Base-by-base conservation (phyloP, 2,329 filamentous ascomycete species). In the Apiospora hydei region DNA sequence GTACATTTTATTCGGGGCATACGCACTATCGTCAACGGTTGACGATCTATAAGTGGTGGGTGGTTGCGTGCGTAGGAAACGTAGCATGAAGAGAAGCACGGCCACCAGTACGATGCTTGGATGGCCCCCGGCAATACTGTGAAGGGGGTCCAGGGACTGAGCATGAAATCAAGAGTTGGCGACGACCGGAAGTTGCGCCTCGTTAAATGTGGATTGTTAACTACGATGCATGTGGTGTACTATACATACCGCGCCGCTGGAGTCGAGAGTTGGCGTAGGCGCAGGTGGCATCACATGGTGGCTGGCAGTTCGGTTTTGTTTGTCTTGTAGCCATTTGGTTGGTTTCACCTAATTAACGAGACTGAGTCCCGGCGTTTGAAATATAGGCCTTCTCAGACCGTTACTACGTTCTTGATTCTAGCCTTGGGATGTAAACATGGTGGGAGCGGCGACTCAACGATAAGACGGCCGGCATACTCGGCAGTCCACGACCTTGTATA, bases 301-400 rank as follows among this genome's bases (percentile, higher is more conserved):
- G 34, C 57, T 41, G 57, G 57, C 18, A 41, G 34, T 41, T 24
- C 18, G 57, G 18, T 13, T 64, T 14, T 64, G 34, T 64, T 38
- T 24, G 57, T 64, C 57, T 64, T 64, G 57, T 24, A 41, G 57
- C 18, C 57, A 21, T 64, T 64, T 64, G 57, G 57, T 14, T 41
- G 30, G 57, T 14, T n/a, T n/a, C 34, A 41, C 34, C 57, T n/a
- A 64, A 6, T 41, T 14, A n/a, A 64, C 21, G 57, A 64, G 57
- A 64, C 30, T 38, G 57, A 21, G 7, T n/a, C 38, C 34, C 13
- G 34, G 57, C 57, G 41, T 64, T 64, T 64, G 57, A 64, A 38
- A 64, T n/a, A 41, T n/a, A n/a, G 4, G 57, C 57, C 57, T 38
- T 34, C 13, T n/a, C 16, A 41, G 30, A 64, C 4, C 34, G 57